Percentiles rank a stretch among this genome's conserved stretches.
Evolutionary conservation across 495 filamentous ascomycete species (phyloP).

Genomic region (Beverwykella pulmonaria): DNA sequence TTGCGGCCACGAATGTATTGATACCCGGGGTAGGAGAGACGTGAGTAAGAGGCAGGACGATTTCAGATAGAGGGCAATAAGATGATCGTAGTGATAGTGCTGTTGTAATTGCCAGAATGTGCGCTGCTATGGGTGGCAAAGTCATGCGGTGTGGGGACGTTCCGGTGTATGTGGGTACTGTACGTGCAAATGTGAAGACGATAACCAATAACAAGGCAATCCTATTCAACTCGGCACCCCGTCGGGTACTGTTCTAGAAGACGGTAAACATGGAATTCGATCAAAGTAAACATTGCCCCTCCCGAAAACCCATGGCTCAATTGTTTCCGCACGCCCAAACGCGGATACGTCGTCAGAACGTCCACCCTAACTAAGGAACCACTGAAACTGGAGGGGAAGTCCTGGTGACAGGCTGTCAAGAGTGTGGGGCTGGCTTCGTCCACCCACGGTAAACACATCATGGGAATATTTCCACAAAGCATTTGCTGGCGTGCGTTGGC

Average conservation of each 20-base stretch:
- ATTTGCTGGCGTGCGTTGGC: slow-evolving; percentile 22
- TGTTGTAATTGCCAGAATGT: no score
- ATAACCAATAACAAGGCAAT: no score
- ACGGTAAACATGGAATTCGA: background rate
- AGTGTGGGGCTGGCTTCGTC: background rate
- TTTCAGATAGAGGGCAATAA: no score
- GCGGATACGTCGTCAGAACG: background rate
- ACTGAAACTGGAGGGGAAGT: background rate
- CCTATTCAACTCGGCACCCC: background rate
- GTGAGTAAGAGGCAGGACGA: background rate
- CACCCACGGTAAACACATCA: background rate
- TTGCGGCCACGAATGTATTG: slow-evolving; percentile 4
- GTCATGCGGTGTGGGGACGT: background rate
- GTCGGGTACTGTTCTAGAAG: background rate
- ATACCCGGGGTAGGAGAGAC: slow-evolving; percentile 7
- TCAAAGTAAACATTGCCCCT: no score
- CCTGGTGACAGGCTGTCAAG: background rate
- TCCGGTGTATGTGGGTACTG: background rate
- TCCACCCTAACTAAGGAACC: no score
- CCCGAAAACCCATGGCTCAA: background rate
- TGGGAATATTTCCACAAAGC: background rate
- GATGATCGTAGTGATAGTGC: no score
- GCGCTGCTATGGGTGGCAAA: background rate
- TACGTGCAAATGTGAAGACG: no score
- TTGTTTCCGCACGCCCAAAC: no score